Conservation (phyloP, 140 eudicot genomes). For the Bidens hawaiensis region DNA sequence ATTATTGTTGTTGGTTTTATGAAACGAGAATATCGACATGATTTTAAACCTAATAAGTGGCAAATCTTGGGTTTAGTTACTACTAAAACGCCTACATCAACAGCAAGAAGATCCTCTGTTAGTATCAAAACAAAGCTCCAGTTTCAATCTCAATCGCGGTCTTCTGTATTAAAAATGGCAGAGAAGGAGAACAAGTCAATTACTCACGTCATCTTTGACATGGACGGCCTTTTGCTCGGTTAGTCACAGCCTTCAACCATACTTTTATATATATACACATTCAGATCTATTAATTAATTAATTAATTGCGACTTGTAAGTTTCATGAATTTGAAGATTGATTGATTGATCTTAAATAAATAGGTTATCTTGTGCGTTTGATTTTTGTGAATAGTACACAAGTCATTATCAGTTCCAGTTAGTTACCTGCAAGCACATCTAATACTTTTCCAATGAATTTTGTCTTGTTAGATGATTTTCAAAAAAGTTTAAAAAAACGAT, state of each 20-base stretch:
- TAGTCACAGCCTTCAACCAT: neutral
- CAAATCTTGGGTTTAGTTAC: conserved; percentile 5
- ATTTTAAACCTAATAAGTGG: conserved; percentile 13
- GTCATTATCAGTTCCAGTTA: too few relatives aligned
- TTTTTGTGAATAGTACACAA: neutral
- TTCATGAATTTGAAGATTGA: neutral
- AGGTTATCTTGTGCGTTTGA: too few relatives aligned
- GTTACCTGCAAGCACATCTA: too few relatives aligned
- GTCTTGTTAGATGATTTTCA: too few relatives aligned
- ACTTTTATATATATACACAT: neutral
- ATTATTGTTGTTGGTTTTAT: too few relatives aligned
- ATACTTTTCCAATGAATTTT: too few relatives aligned
- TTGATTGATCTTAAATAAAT: neutral
- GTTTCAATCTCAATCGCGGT: conserved; percentile 8
- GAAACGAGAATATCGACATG: too few relatives aligned
- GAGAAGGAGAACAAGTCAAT: conserved; percentile 30
- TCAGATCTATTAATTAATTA: conserved; percentile 16
- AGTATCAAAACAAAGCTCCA: too few relatives aligned
- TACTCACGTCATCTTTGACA: conserved; percentile 84
- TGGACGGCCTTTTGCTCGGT: conserved; percentile 92
- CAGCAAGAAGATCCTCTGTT: too few relatives aligned
- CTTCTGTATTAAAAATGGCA: conserved; percentile 31
- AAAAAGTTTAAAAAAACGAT: too few relatives aligned
- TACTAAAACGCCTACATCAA: conserved; percentile 24
- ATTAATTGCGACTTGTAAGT: too few relatives aligned